Conservation (phyloP, 495 filamentous ascomycete species). For the Penicillium canariense region DNA sequence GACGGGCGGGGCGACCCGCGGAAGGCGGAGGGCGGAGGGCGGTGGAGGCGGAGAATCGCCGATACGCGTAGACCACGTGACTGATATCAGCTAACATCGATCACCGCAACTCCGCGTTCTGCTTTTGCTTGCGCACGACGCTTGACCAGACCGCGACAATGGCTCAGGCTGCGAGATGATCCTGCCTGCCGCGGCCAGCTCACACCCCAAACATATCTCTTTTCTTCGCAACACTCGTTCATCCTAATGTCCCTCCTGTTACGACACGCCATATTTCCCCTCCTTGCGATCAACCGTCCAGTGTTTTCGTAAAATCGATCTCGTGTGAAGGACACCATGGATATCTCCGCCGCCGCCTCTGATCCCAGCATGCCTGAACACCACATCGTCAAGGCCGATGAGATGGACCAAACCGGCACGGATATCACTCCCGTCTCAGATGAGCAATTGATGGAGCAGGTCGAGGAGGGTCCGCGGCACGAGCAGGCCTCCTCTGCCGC, state of each 20-base stretch:
- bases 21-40: background rate
- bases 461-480: constrained; percentile 47
- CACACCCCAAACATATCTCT: background rate
- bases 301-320: constrained; percentile 7
- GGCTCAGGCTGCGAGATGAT: constrained; percentile 3
- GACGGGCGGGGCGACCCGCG: background rate
- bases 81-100: constrained; percentile 1
- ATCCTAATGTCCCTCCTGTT: constrained; percentile 11
- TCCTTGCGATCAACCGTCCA: constrained; percentile 5
- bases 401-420: constrained; percentile 53
- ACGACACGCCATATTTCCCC: background rate
- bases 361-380: constrained; percentile 32
- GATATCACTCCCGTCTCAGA: constrained; percentile 51
- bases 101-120: constrained; percentile 8
- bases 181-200: background rate
- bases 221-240: background rate
- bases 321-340: constrained; percentile 27
- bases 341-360: constrained; percentile 21
- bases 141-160: background rate
- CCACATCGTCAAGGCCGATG: constrained; percentile 54
- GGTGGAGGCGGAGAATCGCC: no score
- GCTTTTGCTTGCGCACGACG: background rate
- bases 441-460: constrained; percentile 48
- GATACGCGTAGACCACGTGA: constrained; percentile 6
- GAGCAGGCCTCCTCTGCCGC: constrained; percentile 34